Percentiles rank a stretch among this genome's conserved stretches.
Conservation (phyloP, 768 basidiomycete species). For the Pleurotus tuoliensis region DNA sequence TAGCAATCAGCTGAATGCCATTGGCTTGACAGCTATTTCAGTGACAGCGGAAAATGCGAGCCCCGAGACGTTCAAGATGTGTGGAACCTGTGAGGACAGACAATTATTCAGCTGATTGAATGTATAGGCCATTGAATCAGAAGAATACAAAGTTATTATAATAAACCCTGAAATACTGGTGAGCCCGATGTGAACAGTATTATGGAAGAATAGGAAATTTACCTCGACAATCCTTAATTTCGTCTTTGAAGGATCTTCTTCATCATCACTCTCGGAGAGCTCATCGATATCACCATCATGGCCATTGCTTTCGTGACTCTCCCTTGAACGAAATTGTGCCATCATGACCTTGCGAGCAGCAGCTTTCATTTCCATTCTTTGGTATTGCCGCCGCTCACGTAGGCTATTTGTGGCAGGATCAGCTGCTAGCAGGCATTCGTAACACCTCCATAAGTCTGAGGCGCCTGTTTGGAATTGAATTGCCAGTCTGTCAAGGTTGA, state of each 20-base stretch:
- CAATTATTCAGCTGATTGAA: not conserved
- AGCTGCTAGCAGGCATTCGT: too few relatives aligned
- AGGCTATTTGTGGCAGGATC: too few relatives aligned
- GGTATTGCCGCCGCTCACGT: too few relatives aligned
- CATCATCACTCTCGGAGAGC: too few relatives aligned
- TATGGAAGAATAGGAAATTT: constrained; percentile 20
- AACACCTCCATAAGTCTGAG: not conserved
- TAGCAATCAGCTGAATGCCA: constrained; percentile 9
- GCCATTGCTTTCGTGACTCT: too few relatives aligned
- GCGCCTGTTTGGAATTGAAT: too few relatives aligned
- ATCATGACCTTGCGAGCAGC: too few relatives aligned
- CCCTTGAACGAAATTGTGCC: too few relatives aligned
- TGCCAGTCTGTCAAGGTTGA: too few relatives aligned
- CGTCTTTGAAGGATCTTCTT: constrained; percentile 27
- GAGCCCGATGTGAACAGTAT: constrained; percentile 14
- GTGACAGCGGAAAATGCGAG: constrained; percentile 15
- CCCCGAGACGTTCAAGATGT: constrained; percentile 14
- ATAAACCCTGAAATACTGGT: constrained; percentile 25
- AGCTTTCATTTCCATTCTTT: too few relatives aligned
- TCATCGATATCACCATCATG: too few relatives aligned
- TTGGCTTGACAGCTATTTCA: constrained; percentile 15
- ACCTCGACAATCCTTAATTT: constrained; percentile 20
- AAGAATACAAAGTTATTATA: constrained; percentile 20
- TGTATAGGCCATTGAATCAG: constrained; percentile 20
- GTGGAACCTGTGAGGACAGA: not conserved